phyloP scores from a whole-genome alignment of 345 rosid genomes.

The Brassica juncea region DNA sequence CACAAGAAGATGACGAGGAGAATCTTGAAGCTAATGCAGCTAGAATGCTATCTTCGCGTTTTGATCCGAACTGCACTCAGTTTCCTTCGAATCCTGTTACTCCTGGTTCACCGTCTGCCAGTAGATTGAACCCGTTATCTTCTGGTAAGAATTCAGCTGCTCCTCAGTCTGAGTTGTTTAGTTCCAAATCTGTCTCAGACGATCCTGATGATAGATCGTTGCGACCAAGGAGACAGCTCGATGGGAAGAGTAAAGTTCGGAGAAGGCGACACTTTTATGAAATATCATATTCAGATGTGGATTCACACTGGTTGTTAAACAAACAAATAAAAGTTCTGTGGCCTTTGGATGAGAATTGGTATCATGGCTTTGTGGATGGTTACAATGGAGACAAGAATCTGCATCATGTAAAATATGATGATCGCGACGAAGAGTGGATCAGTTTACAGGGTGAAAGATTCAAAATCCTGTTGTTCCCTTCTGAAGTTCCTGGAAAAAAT shows the following conservation, averaged over 20 bases:
- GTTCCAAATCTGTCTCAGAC: conserved; percentile 54
- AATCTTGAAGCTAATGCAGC: conserved; percentile 99
- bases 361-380: conserved; percentile 73
- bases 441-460: conserved; percentile 78
- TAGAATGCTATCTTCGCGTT: conserved; percentile 90
- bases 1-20: conserved; percentile 77
- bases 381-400: conserved; percentile 71
- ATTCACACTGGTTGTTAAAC: conserved; percentile 70
- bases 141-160: conserved; percentile 42
- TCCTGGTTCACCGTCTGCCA: conserved; percentile 45
- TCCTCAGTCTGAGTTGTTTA: conserved; percentile 43
- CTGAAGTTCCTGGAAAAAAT: conserved; percentile 69
- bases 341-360: conserved; percentile 97
- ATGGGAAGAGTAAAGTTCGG: conserved; percentile 58
- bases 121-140: conserved; percentile 44
- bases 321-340: conserved; percentile 83
- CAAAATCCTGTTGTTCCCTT: conserved; percentile 77
- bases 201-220: conserved; percentile 68
- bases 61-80: conserved; percentile 83
- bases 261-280: conserved; percentile 90
- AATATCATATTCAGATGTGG: conserved; percentile 65
- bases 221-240: conserved; percentile 68
- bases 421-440: conserved; percentile 98
- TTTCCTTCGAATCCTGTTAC: conserved; percentile 59
- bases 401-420: conserved; percentile 95